Evolutionary conservation across 2,329 filamentous ascomycete genomes (phyloP).

Genomic region (Cercospora berteroae): DNA sequence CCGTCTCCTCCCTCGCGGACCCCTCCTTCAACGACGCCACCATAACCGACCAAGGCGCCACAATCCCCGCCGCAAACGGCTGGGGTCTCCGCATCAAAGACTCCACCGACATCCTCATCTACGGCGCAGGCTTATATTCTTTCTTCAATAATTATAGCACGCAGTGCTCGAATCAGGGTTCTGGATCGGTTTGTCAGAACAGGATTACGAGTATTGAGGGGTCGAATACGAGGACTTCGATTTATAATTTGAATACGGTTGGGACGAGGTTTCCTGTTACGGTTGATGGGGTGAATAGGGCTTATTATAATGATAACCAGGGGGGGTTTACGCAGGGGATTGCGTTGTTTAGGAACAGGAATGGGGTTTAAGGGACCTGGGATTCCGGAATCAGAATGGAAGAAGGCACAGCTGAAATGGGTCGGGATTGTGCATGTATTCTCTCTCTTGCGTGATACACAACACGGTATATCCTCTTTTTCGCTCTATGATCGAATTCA

Average conservation of each 20-base stretch:
- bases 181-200: constrained; percentile 48
- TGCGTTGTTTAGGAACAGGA: constrained; percentile 38
- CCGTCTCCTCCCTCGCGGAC: constrained; percentile 59
- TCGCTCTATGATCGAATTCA: neutral
- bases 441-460: neutral
- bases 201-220: constrained; percentile 51
- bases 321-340: constrained; percentile 47
- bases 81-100: constrained; percentile 65
- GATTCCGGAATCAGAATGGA: neutral
- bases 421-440: neutral
- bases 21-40: constrained; percentile 64
- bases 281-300: constrained; percentile 45
- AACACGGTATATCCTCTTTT: neutral
- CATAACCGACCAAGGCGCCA: constrained; percentile 20
- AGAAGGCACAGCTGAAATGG: neutral
- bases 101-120: constrained; percentile 56
- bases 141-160: constrained; percentile 64
- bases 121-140: constrained; percentile 65
- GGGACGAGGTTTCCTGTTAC: constrained; percentile 48
- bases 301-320: constrained; percentile 48
- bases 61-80: constrained; percentile 50
- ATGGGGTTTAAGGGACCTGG: neutral
- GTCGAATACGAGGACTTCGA: constrained; percentile 36
- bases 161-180: constrained; percentile 41
- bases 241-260: constrained; percentile 45